phyloP scores from a whole-genome alignment of 352 stramenopile genomes.

The Globisporangium cylindrosporum region DNA sequence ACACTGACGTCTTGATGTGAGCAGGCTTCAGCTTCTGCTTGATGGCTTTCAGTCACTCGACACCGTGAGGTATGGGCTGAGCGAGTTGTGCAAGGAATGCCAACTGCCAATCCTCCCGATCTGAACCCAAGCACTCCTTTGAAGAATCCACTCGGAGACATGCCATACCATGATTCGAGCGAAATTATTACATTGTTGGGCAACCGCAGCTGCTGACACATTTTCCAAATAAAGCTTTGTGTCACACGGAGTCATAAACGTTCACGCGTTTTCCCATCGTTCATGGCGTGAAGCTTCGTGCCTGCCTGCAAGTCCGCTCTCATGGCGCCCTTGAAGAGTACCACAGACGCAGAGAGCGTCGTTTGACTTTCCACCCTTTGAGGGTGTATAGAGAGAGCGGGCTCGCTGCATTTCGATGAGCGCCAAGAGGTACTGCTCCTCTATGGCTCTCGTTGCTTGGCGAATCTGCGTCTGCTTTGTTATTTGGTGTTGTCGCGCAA shows the following conservation, averaged over 20 bases:
- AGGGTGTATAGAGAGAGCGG: background rate
- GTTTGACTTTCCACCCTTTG: background rate
- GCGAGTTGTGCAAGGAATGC: background rate
- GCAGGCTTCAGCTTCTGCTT: background rate
- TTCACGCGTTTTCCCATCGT: background rate
- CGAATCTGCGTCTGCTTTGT: background rate
- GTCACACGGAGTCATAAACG: background rate
- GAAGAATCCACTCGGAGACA: background rate
- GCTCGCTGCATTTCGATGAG: background rate
- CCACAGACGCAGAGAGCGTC: background rate
- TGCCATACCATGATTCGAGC: background rate
- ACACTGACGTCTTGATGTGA: background rate
- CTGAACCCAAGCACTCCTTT: background rate
- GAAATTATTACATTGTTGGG: background rate
- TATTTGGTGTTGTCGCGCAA: background rate
- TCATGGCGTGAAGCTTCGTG: background rate
- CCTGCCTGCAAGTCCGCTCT: background rate
- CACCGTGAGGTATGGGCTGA: background rate
- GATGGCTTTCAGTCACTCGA: background rate
- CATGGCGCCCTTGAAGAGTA: background rate
- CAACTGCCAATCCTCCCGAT: background rate
- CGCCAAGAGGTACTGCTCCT: background rate
- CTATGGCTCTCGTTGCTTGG: background rate
- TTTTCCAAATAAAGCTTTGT: background rate
- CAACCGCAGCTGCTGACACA: background rate